Evolutionary conservation across 1,139 yeast genomes (phyloP).

Genomic region (Diutina siamensis): DNA sequence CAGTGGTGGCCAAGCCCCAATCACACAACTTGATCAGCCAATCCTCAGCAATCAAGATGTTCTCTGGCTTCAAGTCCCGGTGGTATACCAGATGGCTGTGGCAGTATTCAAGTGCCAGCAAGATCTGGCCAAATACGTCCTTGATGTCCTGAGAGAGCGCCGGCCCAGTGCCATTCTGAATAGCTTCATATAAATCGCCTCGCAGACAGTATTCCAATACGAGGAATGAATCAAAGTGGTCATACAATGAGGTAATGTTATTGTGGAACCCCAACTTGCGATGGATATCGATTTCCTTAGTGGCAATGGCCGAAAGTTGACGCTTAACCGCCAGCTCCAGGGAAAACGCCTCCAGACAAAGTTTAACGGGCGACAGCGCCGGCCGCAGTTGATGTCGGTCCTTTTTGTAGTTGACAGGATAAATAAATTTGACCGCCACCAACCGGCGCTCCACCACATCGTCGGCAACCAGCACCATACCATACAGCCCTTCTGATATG

Average conservation of each 20-base stretch:
- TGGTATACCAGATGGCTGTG: conserved; percentile 68
- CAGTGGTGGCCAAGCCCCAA: conserved; percentile 84
- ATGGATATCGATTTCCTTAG: conserved; percentile 71
- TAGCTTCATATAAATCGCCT: conserved; percentile 92
- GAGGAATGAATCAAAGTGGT: conserved; percentile 71
- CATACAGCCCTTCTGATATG: conserved; percentile 89
- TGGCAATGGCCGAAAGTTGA: conserved; percentile 23
- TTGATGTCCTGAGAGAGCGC: conserved; percentile 62
- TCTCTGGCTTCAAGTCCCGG: conserved; percentile 86
- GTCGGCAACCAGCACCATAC: conserved; percentile 78
- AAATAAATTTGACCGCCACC: conserved; percentile 80
- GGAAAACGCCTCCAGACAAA: neutral
- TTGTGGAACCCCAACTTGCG: conserved; percentile 53
- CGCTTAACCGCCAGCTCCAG: conserved; percentile 3
- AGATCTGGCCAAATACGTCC: conserved; percentile 64
- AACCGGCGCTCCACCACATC: conserved; percentile 45
- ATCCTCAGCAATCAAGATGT: conserved; percentile 67
- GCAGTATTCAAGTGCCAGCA: conserved; percentile 69
- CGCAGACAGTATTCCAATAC: conserved; percentile 80
- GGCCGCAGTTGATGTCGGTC: conserved; percentile 9
- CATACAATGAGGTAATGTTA: conserved; percentile 56
- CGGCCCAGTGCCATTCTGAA: conserved; percentile 73
- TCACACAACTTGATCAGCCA: conserved; percentile 79
- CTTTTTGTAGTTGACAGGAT: conserved; percentile 32
- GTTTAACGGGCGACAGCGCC: conserved; percentile 6